phyloP scores from a whole-genome alignment of 75 land plant genomes.

The Pseudotsuga menziesii region DNA sequence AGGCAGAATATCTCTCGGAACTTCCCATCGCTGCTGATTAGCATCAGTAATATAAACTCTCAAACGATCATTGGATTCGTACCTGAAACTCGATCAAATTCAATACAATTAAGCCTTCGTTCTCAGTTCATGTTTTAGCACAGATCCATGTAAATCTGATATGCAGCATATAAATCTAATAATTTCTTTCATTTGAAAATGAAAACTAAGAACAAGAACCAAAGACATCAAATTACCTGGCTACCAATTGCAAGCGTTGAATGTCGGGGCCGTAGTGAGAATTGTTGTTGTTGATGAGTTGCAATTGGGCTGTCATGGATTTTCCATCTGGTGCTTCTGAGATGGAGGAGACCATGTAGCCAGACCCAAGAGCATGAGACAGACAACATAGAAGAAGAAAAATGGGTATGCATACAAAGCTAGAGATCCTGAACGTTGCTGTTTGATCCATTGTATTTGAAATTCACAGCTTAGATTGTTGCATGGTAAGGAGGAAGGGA shows the following conservation, averaged over 20 bases:
- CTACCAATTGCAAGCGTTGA: conserved; percentile 9
- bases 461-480: too few species aligned
- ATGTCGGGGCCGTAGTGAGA: background rate
- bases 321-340: conserved; percentile 4
- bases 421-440: too few species aligned
- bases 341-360: background rate
- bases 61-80: conserved; percentile 51
- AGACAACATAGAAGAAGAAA: too few species aligned
- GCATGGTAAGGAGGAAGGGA: too few species aligned
- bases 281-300: conserved; percentile 26
- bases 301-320: conserved; percentile 31
- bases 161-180: too few species aligned
- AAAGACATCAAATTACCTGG: conserved; percentile 23
- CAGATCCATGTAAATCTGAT: too few species aligned
- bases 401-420: too few species aligned
- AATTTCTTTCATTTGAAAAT: too few species aligned
- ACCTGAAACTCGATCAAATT: conserved; percentile 17
- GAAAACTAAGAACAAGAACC: too few species aligned
- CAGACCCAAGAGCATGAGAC: background rate
- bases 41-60: conserved; percentile 76
- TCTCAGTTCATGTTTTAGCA: too few species aligned
- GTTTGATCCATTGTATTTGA: too few species aligned
- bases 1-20: conserved; percentile 68
- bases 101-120: too few species aligned
- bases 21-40: conserved; percentile 68